phyloP scores from a whole-genome alignment of 1,139 yeast species.

The Taiozyma onychis region DNA sequence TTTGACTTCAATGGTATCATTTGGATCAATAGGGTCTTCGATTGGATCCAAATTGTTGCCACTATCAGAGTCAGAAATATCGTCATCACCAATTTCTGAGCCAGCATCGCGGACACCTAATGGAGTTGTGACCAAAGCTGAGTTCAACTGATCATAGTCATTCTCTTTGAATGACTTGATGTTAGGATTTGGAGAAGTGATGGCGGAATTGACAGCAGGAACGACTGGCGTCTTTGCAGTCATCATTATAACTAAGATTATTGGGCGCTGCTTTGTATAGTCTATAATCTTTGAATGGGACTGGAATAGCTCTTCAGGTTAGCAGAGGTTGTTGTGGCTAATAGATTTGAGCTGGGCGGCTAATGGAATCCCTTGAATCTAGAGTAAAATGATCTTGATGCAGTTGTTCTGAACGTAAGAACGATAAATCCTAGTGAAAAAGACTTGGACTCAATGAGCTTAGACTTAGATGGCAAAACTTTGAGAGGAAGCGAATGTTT shows the following conservation, averaged over 20 bases:
- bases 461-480: neutral
- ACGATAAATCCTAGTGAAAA: neutral
- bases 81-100: slow-evolving; percentile 15
- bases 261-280: neutral
- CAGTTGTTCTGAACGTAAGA: neutral
- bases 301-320: neutral
- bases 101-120: slow-evolving; percentile 15
- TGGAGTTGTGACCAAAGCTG: slow-evolving; percentile 7
- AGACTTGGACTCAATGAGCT: neutral
- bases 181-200: slow-evolving; percentile 4
- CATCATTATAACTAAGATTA: slow-evolving; percentile 4
- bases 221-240: slow-evolving; percentile 12
- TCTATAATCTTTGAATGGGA: neutral
- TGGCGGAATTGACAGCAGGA: slow-evolving; percentile 12
- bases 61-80: slow-evolving; percentile 17
- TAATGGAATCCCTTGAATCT: neutral
- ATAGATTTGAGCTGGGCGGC: slow-evolving; percentile 2
- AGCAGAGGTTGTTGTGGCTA: neutral
- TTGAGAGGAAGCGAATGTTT: neutral
- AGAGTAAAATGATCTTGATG: neutral
- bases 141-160: slow-evolving; percentile 2
- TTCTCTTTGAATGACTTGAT: slow-evolving; percentile 5
- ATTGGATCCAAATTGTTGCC: slow-evolving; percentile 19
- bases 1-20: slow-evolving; percentile 12
- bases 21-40: slow-evolving; percentile 17